Conservation (phyloP, 1,284 basidiomycete species). For the Ceratobasidium sp. region DNA sequence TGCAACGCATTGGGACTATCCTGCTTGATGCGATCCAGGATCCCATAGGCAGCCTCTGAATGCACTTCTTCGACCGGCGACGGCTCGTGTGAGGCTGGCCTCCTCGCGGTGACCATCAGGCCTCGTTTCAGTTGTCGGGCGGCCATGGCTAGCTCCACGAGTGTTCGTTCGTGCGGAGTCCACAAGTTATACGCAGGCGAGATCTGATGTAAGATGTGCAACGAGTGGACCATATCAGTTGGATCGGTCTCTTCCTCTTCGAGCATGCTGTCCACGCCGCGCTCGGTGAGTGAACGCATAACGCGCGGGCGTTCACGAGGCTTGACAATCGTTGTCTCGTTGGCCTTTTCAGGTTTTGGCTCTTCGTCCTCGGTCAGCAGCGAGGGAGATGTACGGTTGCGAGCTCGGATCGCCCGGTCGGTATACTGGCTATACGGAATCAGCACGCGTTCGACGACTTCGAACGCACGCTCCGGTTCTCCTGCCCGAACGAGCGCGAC, state of each 20-base stretch:
- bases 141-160: constrained; percentile 54
- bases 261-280: constrained; percentile 33
- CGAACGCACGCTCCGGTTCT: constrained; percentile 83
- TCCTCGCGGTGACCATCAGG: constrained; percentile 37
- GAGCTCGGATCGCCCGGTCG: constrained; percentile 33
- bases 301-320: constrained; percentile 38
- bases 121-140: constrained; percentile 38
- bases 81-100: constrained; percentile 13
- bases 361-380: constrained; percentile 29
- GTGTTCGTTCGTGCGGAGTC: constrained; percentile 66
- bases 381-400: constrained; percentile 29
- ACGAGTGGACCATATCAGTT: constrained; percentile 61
- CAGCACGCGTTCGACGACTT: constrained; percentile 83
- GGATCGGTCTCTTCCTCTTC: constrained; percentile 51
- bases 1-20: constrained; percentile 37
- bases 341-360: background rate
- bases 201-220: constrained; percentile 70
- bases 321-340: constrained; percentile 20
- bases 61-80: constrained; percentile 22
- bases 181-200: constrained; percentile 72
- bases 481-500: constrained; percentile 82
- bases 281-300: constrained; percentile 36
- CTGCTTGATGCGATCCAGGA: constrained; percentile 43
- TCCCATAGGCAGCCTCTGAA: constrained; percentile 37
- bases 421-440: constrained; percentile 63